Evolutionary conservation across 1,139 yeast genomes (phyloP).

Genomic region (Taphrina betulina): DNA sequence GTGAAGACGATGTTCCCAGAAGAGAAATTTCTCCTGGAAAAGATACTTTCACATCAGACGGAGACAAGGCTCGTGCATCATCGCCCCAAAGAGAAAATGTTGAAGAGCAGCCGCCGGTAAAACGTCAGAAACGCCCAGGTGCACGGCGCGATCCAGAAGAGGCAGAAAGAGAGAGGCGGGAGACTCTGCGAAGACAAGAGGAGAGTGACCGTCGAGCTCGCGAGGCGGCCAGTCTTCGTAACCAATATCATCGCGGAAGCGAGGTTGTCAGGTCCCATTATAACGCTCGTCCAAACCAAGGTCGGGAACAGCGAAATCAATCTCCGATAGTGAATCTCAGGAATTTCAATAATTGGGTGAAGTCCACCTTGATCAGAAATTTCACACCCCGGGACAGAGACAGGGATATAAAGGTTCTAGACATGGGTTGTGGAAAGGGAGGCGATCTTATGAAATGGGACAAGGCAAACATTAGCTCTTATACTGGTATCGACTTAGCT

Average conservation of each 20-base stretch:
- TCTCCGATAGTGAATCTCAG: constrained; percentile 85
- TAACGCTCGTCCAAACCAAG: constrained; percentile 76
- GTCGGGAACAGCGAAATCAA: constrained; percentile 61
- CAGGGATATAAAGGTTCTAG: constrained; percentile 61
- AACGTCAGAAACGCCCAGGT: constrained; percentile 26
- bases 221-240: constrained; percentile 24
- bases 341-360: constrained; percentile 87
- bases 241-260: constrained; percentile 26
- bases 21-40: no score
- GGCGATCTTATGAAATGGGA: constrained; percentile 93
- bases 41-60: not conserved
- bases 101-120: constrained; percentile 4
- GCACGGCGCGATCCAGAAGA: constrained; percentile 21
- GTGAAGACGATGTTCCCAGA: not conserved
- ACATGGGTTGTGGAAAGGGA: constrained; percentile 96
- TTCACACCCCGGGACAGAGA: constrained; percentile 48
- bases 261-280: constrained; percentile 73
- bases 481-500: constrained; percentile 88
- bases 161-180: constrained; percentile 10
- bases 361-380: constrained; percentile 77
- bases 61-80: not conserved
- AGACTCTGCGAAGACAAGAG: constrained; percentile 11
- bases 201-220: constrained; percentile 26
- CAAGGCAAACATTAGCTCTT: constrained; percentile 67
- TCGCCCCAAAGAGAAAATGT: not conserved